These are phyloP conservation scores for Fusarium algeriense DNA, from an alignment of 2,329 filamentous ascomycete genomes.

Conservation along the genomic window DNA sequence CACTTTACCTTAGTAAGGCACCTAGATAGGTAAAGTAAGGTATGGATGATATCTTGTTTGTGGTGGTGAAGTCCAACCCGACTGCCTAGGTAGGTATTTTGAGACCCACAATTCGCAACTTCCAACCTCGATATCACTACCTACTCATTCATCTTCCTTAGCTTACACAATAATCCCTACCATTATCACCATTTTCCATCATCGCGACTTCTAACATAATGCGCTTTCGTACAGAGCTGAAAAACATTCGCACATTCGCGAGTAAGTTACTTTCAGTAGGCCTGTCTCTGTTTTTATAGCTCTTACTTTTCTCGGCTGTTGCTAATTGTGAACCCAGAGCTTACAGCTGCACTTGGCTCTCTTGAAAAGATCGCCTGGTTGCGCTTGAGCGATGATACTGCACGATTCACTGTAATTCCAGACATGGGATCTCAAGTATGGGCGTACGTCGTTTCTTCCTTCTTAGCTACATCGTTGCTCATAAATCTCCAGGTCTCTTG, in stretches of 20 bases:
- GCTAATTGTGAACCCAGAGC: conserved; percentile 58
- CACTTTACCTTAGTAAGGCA: too few species aligned
- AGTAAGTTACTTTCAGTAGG: conserved; percentile 57
- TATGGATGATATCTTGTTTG: neutral
- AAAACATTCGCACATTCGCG: conserved; percentile 74
- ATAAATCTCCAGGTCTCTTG: conserved; percentile 60
- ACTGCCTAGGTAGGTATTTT: neutral
- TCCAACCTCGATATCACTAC: conserved; percentile 27
- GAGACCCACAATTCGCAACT: conserved; percentile 31
- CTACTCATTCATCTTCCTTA: neutral
- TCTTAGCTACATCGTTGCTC: conserved; percentile 1
- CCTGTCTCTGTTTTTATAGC: neutral
- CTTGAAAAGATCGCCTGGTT: conserved; percentile 91
- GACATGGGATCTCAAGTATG: conserved; percentile 96
- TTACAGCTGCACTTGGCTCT: conserved; percentile 72
- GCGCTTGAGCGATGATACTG: conserved; percentile 85
- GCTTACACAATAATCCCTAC: neutral
- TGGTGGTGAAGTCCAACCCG: neutral
- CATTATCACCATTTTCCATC: conserved; percentile 1
- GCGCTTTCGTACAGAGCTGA: conserved; percentile 75
- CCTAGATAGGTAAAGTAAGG: too few species aligned
- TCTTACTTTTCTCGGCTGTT: neutral
- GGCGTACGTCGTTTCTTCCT: conserved; percentile 71
- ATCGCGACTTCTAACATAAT: conserved; percentile 56
- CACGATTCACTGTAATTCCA: conserved; percentile 95